Base-by-base conservation (phyloP, 768 basidiomycete genomes). In the Tylopilus felleus region DNA sequence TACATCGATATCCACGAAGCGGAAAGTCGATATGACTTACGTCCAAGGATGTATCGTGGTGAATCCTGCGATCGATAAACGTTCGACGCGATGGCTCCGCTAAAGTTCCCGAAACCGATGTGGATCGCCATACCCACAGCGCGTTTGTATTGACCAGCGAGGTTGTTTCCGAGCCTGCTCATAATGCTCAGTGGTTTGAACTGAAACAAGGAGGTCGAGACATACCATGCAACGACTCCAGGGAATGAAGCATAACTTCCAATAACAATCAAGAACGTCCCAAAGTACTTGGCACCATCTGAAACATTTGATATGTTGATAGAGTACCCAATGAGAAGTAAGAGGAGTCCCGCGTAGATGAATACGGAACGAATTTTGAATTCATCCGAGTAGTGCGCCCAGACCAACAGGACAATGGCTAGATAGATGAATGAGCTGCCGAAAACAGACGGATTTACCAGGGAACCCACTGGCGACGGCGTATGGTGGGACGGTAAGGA, bases 401-500 rank as follows among this genome's bases (percentile, higher is more conserved):
- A 82, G 23, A 71, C 38, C 46, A 81, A 74, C 21, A 84, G 68
- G 3, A 74, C 8, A n/a, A 81, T 74, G 0, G 85, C 85, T 86
- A 49, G 9, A 51, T 45, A 17, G 43, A 13, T 8, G 12, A 8
- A 21, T 51, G 10, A 42, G 40, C 23, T 12, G 5, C 52, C 16
- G 35, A 8, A 31, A 29, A 22, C 13, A n/a, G 21, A 8, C 16
- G 0, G 23, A 29, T 45, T 42, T n/a, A 7, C 17, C 0, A 8
- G 51, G 38, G n/a, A 25, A 68, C 82, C 33, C 58, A 86, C 86
- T 80, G 13, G 83, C 84, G 42, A 80, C 68, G 21, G 84, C 65
- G 60, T 86, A 88, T 8, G 85, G 84, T 2, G 86, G 86, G 0
- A 88, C 79, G 2, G 85, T 85, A 38, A 89, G 75, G 4, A 88